Conservation (phyloP, 2,329 filamentous ascomycete genomes). For the Domatiomyces globalis region DNA sequence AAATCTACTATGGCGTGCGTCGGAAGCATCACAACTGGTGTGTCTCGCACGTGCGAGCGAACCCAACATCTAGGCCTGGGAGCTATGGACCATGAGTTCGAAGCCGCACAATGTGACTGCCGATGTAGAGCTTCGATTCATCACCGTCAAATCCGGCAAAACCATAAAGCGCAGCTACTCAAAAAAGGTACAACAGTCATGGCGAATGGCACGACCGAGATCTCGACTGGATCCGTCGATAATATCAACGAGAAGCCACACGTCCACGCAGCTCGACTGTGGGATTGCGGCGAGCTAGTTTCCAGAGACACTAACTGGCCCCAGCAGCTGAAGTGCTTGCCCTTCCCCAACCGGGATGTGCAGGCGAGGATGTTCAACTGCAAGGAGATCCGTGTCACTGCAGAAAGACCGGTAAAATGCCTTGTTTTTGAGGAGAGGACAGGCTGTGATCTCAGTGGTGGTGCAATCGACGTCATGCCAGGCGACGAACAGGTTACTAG, state of each 20-base stretch:
- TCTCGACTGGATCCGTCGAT: conserved; percentile 38
- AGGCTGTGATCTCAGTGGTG: conserved; percentile 40
- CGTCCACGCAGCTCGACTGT: conserved; percentile 40
- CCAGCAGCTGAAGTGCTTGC: conserved; percentile 46
- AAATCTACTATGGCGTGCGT: too few relatives aligned
- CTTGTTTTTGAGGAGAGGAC: conserved; percentile 47
- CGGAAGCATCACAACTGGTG: conserved; percentile 48
- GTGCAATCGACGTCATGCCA: conserved; percentile 43
- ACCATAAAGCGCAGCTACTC: conserved; percentile 39
- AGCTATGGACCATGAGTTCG: conserved; percentile 44
- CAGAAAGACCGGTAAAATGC: conserved; percentile 42
- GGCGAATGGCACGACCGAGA: conserved; percentile 42
- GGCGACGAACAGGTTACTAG: conserved; percentile 38
- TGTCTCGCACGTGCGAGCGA: conserved; percentile 43
- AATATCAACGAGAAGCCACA: conserved; percentile 35
- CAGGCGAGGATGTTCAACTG: conserved; percentile 28
- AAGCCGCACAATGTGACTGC: conserved; percentile 22
- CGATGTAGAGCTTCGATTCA: conserved; percentile 32
- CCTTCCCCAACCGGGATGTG: conserved; percentile 39
- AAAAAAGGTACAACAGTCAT: conserved; percentile 34
- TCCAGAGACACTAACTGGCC: conserved; percentile 47
- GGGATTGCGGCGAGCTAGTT: conserved; percentile 37
- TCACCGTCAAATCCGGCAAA: conserved; percentile 40
- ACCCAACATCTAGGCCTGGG: conserved; percentile 38
- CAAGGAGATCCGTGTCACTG: conserved; percentile 33